Conservation (phyloP, 1,139 yeast genomes). For the Hyphopichia fennica region DNA sequence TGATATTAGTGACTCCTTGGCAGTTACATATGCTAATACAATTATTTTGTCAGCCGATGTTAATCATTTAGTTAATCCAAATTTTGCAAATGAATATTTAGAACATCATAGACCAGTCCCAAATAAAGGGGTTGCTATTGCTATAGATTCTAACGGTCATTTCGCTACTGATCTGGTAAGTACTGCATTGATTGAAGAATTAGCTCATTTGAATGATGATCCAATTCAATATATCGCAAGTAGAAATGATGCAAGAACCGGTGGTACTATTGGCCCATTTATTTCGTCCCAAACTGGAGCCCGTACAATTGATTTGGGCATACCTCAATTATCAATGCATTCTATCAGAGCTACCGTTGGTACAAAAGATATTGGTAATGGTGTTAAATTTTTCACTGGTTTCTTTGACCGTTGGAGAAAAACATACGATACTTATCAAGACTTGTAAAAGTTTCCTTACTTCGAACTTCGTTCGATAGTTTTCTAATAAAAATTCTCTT, state of each 20-base stretch:
- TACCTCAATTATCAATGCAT: slow-evolving; percentile 81
- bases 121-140: slow-evolving; percentile 69
- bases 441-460: slow-evolving; percentile 12
- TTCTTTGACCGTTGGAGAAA: slow-evolving; percentile 62
- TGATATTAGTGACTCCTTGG: slow-evolving; percentile 20
- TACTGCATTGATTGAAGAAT: slow-evolving; percentile 60
- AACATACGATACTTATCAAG: slow-evolving; percentile 24
- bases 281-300: slow-evolving; percentile 69
- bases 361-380: slow-evolving; percentile 65
- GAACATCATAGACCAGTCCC: slow-evolving; percentile 77
- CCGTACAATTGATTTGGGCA: slow-evolving; percentile 73
- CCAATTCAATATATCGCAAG: slow-evolving; percentile 67
- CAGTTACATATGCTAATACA: slow-evolving; percentile 51
- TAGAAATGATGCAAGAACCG: slow-evolving; percentile 70
- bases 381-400: slow-evolving; percentile 61
- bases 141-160: slow-evolving; percentile 75
- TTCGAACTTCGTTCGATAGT: too few relatives aligned
- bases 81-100: slow-evolving; percentile 60
- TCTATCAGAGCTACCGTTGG: slow-evolving; percentile 78
- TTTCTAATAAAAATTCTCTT: too few relatives aligned
- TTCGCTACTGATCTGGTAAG: slow-evolving; percentile 81
- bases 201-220: slow-evolving; percentile 63
- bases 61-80: slow-evolving; percentile 63
- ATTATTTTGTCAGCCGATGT: slow-evolving; percentile 67
- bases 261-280: slow-evolving; percentile 80